Evolutionary conservation across 2,329 filamentous ascomycete species (phyloP).

Genomic region (Pseudogymnoascus destructans): DNA sequence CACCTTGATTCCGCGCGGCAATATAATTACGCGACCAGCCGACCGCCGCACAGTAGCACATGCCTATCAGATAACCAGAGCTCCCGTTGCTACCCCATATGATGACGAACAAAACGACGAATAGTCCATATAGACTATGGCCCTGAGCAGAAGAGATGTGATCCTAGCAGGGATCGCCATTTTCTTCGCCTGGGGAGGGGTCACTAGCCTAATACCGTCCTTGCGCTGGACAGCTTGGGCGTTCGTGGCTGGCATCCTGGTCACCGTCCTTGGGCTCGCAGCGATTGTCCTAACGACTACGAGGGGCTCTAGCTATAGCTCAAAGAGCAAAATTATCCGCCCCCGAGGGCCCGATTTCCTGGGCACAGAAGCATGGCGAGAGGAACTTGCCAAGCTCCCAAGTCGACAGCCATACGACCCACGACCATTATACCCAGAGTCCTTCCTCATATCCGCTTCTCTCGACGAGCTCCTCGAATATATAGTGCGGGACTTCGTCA

Average conservation of each 20-base stretch:
- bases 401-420: constrained; percentile 54
- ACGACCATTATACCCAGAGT: constrained; percentile 59
- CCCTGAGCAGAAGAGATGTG: constrained; percentile 61
- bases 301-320: constrained; percentile 33
- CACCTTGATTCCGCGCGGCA: background rate
- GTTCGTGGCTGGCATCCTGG: constrained; percentile 56
- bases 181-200: constrained; percentile 80
- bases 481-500: constrained; percentile 72
- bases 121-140: constrained; percentile 36
- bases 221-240: constrained; percentile 79
- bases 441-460: constrained; percentile 63
- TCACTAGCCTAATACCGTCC: constrained; percentile 67
- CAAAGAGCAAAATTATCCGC: constrained; percentile 30
- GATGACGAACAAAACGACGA: constrained; percentile 22
- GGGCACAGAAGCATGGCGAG: constrained; percentile 49
- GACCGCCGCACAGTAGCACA: constrained; percentile 5
- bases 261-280: constrained; percentile 39
- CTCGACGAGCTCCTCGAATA: constrained; percentile 68
- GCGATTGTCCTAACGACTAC: constrained; percentile 51
- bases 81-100: constrained; percentile 14
- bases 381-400: constrained; percentile 54
- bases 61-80: constrained; percentile 8
- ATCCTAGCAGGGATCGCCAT: constrained; percentile 52
- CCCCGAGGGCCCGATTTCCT: constrained; percentile 46
- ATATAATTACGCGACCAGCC: constrained; percentile 6